Conservation (phyloP, 192 early-diverging fungal genomes). For the Coemansia sp. region DNA sequence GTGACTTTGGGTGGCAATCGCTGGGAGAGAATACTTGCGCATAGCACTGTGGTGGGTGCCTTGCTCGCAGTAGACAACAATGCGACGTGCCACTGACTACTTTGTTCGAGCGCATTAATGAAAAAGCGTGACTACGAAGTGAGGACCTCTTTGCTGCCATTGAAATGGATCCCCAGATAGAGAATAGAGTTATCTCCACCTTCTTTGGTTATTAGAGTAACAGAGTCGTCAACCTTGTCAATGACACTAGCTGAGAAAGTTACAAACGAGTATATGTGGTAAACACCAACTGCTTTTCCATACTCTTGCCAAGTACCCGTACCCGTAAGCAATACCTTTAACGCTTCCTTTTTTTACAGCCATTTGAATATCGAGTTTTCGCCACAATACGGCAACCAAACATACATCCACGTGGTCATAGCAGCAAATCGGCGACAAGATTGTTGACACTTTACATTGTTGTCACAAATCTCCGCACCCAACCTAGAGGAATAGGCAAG, state of each 20-base stretch:
- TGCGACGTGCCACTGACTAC: background rate
- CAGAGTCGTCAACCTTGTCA: background rate
- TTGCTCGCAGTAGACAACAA: background rate
- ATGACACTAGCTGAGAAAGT: background rate
- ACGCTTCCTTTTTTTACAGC: background rate
- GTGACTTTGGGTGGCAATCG: background rate
- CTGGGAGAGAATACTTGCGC: background rate
- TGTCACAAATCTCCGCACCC: background rate
- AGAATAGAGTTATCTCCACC: background rate
- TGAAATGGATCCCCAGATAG: background rate
- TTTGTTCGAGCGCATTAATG: background rate
- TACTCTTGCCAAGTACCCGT: background rate
- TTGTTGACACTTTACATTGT: background rate
- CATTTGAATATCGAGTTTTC: background rate
- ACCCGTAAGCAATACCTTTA: background rate
- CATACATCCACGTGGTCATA: background rate
- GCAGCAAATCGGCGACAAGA: background rate
- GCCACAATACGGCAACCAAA: background rate
- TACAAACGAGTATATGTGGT: background rate
- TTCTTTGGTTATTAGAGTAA: background rate
- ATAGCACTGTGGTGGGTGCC: background rate
- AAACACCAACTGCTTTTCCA: background rate
- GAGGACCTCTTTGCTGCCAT: background rate
- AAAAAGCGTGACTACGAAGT: background rate
- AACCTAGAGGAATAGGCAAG: background rate